Base-by-base conservation (phyloP, 768 basidiomycete genomes). In the Boletus sp. region DNA sequence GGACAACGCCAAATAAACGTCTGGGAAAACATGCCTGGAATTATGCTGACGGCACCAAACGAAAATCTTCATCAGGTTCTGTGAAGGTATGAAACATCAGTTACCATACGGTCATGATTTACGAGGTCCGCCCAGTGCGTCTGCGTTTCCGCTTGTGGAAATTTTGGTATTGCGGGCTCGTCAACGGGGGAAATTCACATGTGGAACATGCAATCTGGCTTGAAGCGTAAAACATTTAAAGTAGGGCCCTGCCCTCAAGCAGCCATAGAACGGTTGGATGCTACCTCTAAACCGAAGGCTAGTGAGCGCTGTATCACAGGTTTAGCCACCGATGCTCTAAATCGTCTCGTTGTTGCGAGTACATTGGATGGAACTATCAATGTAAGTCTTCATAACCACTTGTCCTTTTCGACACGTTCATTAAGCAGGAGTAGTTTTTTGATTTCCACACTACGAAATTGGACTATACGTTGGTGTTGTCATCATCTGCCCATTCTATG, bases 151-250 rank as follows among this genome's bases (percentile, higher is more conserved):
- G 89, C 92, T 0, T 99, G 97, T 67, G 97, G 97, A 8, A 98
- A 98, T 67, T 99, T 98, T 68, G 92, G 90, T 30, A 71, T 98
- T 11, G 92, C 85, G 4, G 86, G 93, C 28, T 89, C 89, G 1
- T 90, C 91, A 2, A 87, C 83, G 0, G 90, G 92, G 2, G 80
- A 79, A 28, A 89, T 98, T 39, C 72, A 84, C 56, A 87, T 95
- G 87, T 98, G 93, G 90, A 99, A 98, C 69, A 85, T 99, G 86
- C 96, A 99, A 72, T 94, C 91, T 4, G 97, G 97, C 2, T 81
- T 94, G 56, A 82, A 83, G 63, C 80, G 96, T 45, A 91, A 89
- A 73, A 78, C 81, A 2, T 98, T 91, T 69, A 76, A 79, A 58
- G 66, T 96, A 24, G 89, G 87, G 0, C 71, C 80, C 20, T 83